Evolutionary conservation across 1,139 yeast genomes (phyloP), one percentile per base, ranked within the genome.

Genomic region (Candida frijolesensis): DNA sequence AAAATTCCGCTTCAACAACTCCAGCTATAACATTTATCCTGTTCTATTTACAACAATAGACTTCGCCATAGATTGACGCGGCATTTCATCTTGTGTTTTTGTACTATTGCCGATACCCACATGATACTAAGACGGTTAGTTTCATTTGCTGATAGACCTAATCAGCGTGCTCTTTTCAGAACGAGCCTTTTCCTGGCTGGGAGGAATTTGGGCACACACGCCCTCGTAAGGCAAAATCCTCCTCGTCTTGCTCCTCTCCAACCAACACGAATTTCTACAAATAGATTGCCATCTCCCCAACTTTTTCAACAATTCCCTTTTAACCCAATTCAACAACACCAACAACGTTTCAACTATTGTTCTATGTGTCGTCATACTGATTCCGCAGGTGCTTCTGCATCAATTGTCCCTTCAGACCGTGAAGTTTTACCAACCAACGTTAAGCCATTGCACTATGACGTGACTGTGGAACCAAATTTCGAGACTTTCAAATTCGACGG

Each of bases 351-450:
- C 37, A 42, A 45, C 39, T 46, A 44, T 47, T 46, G 51, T 27
- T 47, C 51, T 22, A 59, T 58, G 61, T 58, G 60, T 48, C 54
- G 54, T 46, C 49, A 49, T 35, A 19, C 47, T 32, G 48, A 45
- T 42, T 46, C 53, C n/a, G 46, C 56, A 33, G 30, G 50, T 25
- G 50, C 60, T n/a, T 45, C 55, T 42, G 51, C 64, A n/a, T 58
- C 57, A 41, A 52, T 54, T 35, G 58, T 58, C 39, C 56, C 63
- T 32, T 55, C 58, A 47, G 82, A 76, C 45, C 80, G 90, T 62
- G 88, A 87, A 65, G 80, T 87, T 34, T 79, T 89, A 56, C 96
- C 96, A 46, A 74, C 80, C 43, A 81, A 85, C 60, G 90, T 88
- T 57, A 83, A 78, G 56, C 96, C 96, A 44, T 62, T 76, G 54